phyloP scores from a whole-genome alignment of 192 early-diverging fungal genomes.

The Coemansia pectinata region DNA sequence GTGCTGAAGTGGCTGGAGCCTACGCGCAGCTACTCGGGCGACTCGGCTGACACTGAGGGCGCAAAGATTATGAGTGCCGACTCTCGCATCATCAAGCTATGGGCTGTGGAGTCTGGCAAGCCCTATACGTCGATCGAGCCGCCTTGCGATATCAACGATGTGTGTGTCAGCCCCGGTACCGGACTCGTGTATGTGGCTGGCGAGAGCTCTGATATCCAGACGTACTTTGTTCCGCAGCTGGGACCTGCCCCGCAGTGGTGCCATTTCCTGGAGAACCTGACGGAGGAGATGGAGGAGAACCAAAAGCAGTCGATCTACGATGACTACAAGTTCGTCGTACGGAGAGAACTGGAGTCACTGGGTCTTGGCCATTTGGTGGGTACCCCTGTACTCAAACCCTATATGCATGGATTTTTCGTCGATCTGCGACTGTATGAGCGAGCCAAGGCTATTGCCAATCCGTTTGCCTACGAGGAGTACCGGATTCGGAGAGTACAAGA shows the following conservation, averaged over 20 bases:
- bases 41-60: constrained; percentile 42
- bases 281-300: constrained; percentile 91
- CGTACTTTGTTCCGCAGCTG: constrained; percentile 89
- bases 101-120: constrained; percentile 82
- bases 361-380: constrained; percentile 92
- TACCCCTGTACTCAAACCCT: constrained; percentile 88
- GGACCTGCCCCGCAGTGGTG: constrained; percentile 93
- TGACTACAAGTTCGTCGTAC: constrained; percentile 97
- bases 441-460: constrained; percentile 93
- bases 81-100: constrained; percentile 90
- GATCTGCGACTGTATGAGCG: constrained; percentile 95
- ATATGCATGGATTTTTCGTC: constrained; percentile 99
- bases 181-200: constrained; percentile 90
- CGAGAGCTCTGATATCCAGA: constrained; percentile 90
- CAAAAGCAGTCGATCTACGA: constrained; percentile 86
- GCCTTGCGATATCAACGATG: constrained; percentile 90
- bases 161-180: constrained; percentile 75
- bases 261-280: constrained; percentile 94
- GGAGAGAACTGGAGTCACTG: constrained; percentile 81
- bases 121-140: constrained; percentile 93
- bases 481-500: constrained; percentile 74
- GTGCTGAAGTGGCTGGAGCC: constrained; percentile 75
- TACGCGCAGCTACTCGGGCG: constrained; percentile 16
- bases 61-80: constrained; percentile 86
- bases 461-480: constrained; percentile 95